phyloP scores from a whole-genome alignment of 2,329 filamentous ascomycete species.

The Pestalotiopsis sp. region DNA sequence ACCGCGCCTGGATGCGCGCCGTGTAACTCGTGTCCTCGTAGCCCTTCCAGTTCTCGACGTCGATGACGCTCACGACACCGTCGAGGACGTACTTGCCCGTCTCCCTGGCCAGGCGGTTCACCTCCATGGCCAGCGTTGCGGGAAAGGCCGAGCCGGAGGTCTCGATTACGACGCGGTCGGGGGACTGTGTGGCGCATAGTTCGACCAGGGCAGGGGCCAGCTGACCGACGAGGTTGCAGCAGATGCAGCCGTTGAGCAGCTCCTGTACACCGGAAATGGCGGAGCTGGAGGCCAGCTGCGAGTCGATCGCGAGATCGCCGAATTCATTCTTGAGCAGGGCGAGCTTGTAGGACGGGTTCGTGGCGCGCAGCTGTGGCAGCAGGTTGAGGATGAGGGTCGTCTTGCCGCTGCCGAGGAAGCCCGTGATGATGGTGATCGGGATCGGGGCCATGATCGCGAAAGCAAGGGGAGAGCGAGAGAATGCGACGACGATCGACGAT shows the following conservation, averaged over 20 bases:
- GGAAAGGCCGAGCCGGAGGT: conserved; percentile 88
- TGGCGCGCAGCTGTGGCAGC: conserved; percentile 81
- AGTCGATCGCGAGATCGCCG: conserved; percentile 91
- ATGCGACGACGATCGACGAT: neutral
- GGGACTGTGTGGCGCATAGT: conserved; percentile 60
- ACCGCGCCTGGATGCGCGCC: conserved; percentile 83
- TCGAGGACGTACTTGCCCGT: conserved; percentile 76
- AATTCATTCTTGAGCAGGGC: conserved; percentile 98
- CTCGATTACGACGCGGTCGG: conserved; percentile 91
- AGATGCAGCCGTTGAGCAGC: conserved; percentile 95
- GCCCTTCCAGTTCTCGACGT: conserved; percentile 93
- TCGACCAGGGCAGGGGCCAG: conserved; percentile 79
- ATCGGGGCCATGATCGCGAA: conserved; percentile 63
- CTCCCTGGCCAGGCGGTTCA: conserved; percentile 77
- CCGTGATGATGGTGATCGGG: conserved; percentile 92
- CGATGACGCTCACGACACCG: conserved; percentile 86
- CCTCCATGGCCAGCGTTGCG: conserved; percentile 86
- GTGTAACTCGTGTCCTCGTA: conserved; percentile 93
- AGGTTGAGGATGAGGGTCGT: conserved; percentile 95
- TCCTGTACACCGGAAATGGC: conserved; percentile 90
- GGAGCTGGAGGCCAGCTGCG: conserved; percentile 80
- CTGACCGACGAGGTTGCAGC: conserved; percentile 96
- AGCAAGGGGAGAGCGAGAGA: neutral
- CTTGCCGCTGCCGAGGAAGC: conserved; percentile 94
- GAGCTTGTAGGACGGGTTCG: conserved; percentile 77